Percentiles rank a stretch among this genome's conserved stretches.
Evolutionary conservation across 2,329 filamentous ascomycete genomes (phyloP).

Genomic region (Cladophialophora yegresii): DNA sequence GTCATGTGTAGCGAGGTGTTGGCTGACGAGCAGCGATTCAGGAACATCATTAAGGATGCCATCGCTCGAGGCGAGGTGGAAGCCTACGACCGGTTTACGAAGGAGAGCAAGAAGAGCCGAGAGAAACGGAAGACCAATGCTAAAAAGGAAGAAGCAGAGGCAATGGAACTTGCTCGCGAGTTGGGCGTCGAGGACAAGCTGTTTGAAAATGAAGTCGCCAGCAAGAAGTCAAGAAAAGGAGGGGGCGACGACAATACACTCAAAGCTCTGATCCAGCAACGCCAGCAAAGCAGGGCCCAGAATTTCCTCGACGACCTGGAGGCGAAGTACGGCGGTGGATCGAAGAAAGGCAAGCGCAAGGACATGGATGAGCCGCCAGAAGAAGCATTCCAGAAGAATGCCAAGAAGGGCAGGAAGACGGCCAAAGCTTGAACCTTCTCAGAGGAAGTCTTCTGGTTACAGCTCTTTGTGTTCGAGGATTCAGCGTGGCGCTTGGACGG

Average conservation of each 20-base stretch:
- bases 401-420: constrained; percentile 39
- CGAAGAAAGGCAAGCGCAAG: constrained; percentile 50
- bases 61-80: constrained; percentile 70
- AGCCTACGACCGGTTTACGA: constrained; percentile 67
- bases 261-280: constrained; percentile 56
- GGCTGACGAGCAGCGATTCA: constrained; percentile 83
- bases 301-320: constrained; percentile 73
- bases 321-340: constrained; percentile 64
- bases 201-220: constrained; percentile 58
- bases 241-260: constrained; percentile 52
- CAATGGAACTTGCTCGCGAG: constrained; percentile 73
- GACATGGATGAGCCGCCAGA: constrained; percentile 61
- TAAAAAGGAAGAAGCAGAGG: constrained; percentile 68
- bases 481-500: constrained; percentile 17
- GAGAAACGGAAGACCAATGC: constrained; percentile 63
- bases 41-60: constrained; percentile 75
- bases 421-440: constrained; percentile 13
- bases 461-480: constrained; percentile 5
- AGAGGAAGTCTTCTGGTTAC: neutral
- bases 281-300: constrained; percentile 53
- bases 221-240: constrained; percentile 49
- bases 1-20: constrained; percentile 86
- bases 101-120: constrained; percentile 69
- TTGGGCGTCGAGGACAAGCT: constrained; percentile 72
- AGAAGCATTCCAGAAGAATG: constrained; percentile 58